Evolutionary conservation across 2,329 filamentous ascomycete genomes (phyloP), one percentile per base, ranked within the genome.

Genomic region (Aspergillus quadrilineatus): DNA sequence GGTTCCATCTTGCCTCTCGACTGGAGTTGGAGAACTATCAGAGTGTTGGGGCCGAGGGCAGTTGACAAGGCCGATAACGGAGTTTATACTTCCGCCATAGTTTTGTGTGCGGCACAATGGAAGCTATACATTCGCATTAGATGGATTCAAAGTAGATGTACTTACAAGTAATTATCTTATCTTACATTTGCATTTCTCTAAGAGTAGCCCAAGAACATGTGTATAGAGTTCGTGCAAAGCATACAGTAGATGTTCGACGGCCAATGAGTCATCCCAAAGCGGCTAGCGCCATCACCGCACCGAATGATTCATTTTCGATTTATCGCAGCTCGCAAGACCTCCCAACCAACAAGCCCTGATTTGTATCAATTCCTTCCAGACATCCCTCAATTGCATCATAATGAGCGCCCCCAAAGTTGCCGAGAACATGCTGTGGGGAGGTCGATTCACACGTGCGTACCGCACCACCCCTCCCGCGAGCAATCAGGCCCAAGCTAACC

Each of bases 371-470:
- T 46, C 29, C 36, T 29, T 8, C 42, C 34, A 1, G 43, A 41
- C 17, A 36, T n/a, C 12, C 17, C 22, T 30, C 32, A 57, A 46
- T 41, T 44, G 39, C 55, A 32, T 37, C 63, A 73, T 63, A 60
- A 74, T 74, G 72, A 73, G 68, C 62, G 69, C 63, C 57, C 49
- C 65, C 49, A 74, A 74, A 57, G 68, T 74, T 41, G 75, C 73
- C 34, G 74, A 78, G 65, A 77, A 76, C 65, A 84, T 84, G 80
- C 79, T 85, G 55, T 85, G 82, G 82, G 82, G 83, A 64, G 82
- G 83, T 63, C 78, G 83, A 60, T 86, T 86, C 69, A 85, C 83
- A 61, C 82, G 81, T 82, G 62, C 63, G 70, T 66, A 39, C 12
- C 30, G 14, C 54, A 17, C 37, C 53, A 50, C 43, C 14, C 37